phyloP scores from a whole-genome alignment of 2,329 filamentous ascomycete species.

The Trichoderma asperellum region DNA sequence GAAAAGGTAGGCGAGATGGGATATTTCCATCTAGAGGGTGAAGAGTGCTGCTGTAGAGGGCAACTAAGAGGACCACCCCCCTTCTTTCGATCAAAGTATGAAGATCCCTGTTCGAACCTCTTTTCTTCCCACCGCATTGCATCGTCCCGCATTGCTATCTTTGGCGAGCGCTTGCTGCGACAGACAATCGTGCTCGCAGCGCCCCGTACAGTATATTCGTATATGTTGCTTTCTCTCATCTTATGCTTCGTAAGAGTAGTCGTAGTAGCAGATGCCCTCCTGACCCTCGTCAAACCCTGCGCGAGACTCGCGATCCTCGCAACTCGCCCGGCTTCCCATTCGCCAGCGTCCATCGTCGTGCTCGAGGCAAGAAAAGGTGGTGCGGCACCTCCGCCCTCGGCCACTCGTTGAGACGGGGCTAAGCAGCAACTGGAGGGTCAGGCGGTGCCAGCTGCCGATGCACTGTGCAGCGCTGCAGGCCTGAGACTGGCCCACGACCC shows the following conservation, averaged over 20 bases:
- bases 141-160: background rate
- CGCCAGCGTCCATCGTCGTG: conserved; percentile 16
- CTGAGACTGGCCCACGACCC: conserved; percentile 1
- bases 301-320: background rate
- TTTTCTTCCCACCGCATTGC: conserved; percentile 4
- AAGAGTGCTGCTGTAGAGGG: background rate
- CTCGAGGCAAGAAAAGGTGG: background rate
- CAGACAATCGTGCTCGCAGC: background rate
- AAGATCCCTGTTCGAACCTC: conserved; percentile 24
- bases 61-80: background rate
- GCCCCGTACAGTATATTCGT: background rate
- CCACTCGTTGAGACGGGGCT: conserved; percentile 13
- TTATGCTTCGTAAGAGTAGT: background rate
- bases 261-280: background rate
- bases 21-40: background rate
- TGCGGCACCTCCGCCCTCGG: conserved; percentile 24
- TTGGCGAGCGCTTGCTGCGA: conserved; percentile 23
- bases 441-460: conserved; percentile 25
- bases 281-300: background rate
- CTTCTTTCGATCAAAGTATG: background rate
- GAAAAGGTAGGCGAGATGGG: background rate
- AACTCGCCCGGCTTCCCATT: conserved; percentile 1
- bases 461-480: conserved; percentile 28
- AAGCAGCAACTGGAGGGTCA: conserved; percentile 23
- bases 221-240: background rate